phyloP scores from a whole-genome alignment of 192 early-diverging fungal genomes.

The Coemansia asiatica region DNA sequence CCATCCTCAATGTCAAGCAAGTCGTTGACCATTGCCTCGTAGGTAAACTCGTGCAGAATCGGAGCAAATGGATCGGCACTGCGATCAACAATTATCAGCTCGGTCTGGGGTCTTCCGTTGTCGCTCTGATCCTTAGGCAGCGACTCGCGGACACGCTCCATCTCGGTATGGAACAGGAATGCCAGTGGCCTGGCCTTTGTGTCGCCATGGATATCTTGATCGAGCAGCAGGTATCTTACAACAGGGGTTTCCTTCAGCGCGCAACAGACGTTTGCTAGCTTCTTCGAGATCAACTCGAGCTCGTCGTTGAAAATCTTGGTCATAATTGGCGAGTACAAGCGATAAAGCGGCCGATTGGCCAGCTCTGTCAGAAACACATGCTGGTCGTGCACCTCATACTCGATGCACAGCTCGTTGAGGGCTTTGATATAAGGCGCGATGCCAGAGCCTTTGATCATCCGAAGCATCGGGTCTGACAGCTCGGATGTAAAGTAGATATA shows the following conservation, averaged over 20 bases:
- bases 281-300: constrained; percentile 56
- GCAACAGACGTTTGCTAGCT: constrained; percentile 85
- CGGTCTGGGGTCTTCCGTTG: constrained; percentile 59
- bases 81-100: constrained; percentile 88
- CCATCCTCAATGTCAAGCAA: constrained; percentile 65
- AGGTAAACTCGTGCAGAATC: constrained; percentile 97
- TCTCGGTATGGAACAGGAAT: constrained; percentile 75
- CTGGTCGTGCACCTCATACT: constrained; percentile 44
- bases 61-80: constrained; percentile 88
- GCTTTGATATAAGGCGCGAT: constrained; percentile 44
- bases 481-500: constrained; percentile 57
- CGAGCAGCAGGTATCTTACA: constrained; percentile 87
- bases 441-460: constrained; percentile 33
- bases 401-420: constrained; percentile 57
- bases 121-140: constrained; percentile 58
- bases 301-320: constrained; percentile 41
- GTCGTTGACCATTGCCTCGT: constrained; percentile 98
- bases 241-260: constrained; percentile 89
- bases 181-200: constrained; percentile 79
- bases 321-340: constrained; percentile 56
- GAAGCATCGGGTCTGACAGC: constrained; percentile 44
- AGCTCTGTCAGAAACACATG: constrained; percentile 47
- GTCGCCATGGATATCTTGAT: constrained; percentile 61
- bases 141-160: constrained; percentile 77
- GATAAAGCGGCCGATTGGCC: constrained; percentile 48